phyloP scores from a whole-genome alignment of 2,329 filamentous ascomycete genomes.

The Parastagonospora nodorum region DNA sequence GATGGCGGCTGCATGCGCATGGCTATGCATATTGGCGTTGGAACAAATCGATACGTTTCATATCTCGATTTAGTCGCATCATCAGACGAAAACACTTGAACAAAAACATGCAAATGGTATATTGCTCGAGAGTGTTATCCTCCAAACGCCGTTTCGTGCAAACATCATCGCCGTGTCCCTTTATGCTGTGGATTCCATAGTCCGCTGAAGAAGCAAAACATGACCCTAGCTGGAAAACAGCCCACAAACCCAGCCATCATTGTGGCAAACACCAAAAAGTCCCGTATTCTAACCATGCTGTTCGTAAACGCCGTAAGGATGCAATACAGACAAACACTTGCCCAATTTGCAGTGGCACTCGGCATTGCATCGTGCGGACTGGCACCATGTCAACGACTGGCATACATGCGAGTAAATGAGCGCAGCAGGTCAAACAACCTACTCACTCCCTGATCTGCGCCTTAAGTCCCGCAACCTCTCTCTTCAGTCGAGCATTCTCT shows the following conservation, averaged over 20 bases:
- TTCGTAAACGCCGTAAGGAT: slow-evolving; percentile 19
- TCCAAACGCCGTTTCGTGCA: slow-evolving; percentile 6
- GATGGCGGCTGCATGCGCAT: too few species aligned
- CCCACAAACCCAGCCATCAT: slow-evolving; percentile 9
- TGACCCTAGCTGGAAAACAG: slow-evolving; percentile 8
- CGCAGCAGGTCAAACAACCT: neutral
- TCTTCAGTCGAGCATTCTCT: slow-evolving; percentile 81
- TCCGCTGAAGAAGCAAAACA: slow-evolving; percentile 6
- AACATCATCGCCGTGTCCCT: slow-evolving; percentile 12
- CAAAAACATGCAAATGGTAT: slow-evolving; percentile 26
- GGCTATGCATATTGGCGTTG: too few species aligned
- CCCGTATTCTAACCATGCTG: slow-evolving; percentile 5
- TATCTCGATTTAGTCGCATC: too few species aligned
- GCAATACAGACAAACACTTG: slow-evolving; percentile 7
- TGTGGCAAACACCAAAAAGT: slow-evolving; percentile 12
- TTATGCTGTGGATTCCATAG: neutral
- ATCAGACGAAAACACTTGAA: neutral
- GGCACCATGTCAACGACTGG: neutral
- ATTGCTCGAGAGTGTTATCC: slow-evolving; percentile 13
- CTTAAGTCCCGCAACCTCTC: slow-evolving; percentile 74
- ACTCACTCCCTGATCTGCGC: slow-evolving; percentile 54
- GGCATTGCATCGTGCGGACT: neutral
- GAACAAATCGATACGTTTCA: too few species aligned
- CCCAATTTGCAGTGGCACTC: neutral
- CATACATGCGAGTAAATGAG: neutral